A percentile compares a stretch with the other conserved stretches of the same genome.
phyloP scores from a whole-genome alignment of 495 filamentous ascomycete genomes.

The Venustampulla echinocandica region DNA sequence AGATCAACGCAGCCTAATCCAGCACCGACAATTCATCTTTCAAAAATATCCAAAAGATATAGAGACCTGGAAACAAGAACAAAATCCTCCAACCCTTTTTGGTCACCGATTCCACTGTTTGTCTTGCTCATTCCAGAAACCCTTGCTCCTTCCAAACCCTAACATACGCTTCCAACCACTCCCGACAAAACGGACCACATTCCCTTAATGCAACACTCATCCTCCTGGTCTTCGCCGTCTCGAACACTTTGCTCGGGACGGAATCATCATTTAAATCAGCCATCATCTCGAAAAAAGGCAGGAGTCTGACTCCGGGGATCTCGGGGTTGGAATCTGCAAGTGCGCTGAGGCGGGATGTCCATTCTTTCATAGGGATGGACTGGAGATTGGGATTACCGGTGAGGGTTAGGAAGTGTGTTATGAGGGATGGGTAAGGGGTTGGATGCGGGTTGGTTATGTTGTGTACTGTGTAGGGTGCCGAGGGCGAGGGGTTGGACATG shows the following conservation, averaged over 20 bases:
- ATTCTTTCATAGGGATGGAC: conserved; percentile 7
- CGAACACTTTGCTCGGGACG: conserved; percentile 6
- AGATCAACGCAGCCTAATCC: too few species aligned
- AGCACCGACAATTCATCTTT: too few species aligned
- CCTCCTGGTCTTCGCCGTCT: conserved; percentile 14
- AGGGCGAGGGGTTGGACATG: neutral
- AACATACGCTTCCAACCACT: conserved; percentile 12
- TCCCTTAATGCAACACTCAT: conserved; percentile 8
- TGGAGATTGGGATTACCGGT: neutral
- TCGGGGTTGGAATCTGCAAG: neutral
- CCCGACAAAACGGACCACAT: conserved; percentile 4
- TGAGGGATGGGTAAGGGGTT: conserved; percentile 3
- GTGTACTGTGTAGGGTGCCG: conserved; percentile 8
- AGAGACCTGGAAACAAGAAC: too few species aligned
- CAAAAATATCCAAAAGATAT: too few species aligned
- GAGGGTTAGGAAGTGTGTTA: neutral
- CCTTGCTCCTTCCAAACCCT: conserved; percentile 12
- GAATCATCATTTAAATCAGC: conserved; percentile 17
- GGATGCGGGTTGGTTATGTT: conserved; percentile 19
- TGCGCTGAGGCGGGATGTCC: conserved; percentile 6
- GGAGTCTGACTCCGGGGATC: conserved; percentile 15
- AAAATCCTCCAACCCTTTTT: too few species aligned
- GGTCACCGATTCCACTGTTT: too few species aligned
- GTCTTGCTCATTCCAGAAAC: conserved; percentile 13
- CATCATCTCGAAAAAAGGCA: conserved; percentile 22